Percentiles rank a stretch among this genome's conserved stretches.
Evolutionary conservation across 225 moss, liverwort and hornwort species (phyloP).

Genomic region (Climacium dendroides): DNA sequence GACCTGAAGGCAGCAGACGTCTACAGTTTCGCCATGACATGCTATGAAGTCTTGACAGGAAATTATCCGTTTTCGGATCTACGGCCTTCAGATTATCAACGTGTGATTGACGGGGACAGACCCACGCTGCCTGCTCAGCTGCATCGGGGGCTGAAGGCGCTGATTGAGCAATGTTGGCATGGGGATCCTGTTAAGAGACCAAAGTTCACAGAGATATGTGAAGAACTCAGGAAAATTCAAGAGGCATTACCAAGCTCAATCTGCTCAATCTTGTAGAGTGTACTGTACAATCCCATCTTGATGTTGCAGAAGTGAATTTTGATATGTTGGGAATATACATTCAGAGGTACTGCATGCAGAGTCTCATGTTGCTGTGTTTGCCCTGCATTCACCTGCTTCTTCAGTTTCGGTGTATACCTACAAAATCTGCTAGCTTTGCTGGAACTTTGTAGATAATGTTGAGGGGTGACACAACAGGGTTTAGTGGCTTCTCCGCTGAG

Average conservation of each 20-base stretch:
- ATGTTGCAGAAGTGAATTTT: background rate
- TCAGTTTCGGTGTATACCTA: background rate
- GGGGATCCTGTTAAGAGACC: background rate
- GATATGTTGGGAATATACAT: background rate
- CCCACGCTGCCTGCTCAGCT: background rate
- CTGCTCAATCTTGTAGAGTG: background rate
- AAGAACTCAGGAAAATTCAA: background rate
- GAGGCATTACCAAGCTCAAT: background rate
- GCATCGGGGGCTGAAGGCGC: background rate
- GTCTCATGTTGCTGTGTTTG: background rate
- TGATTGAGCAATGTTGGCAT: background rate
- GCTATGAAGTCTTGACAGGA: slow-evolving; percentile 5
- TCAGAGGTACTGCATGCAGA: background rate
- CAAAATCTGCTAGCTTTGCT: background rate
- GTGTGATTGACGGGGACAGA: background rate
- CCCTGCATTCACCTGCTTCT: background rate
- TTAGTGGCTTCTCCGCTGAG: no score
- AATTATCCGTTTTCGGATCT: background rate
- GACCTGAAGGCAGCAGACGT: background rate
- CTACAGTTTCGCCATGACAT: background rate
- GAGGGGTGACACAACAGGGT: no score
- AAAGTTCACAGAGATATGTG: background rate
- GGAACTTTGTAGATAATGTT: background rate
- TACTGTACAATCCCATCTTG: background rate
- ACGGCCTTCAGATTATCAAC: accelerated